Percentiles rank a stretch among this genome's conserved stretches.
phyloP scores from a whole-genome alignment of 1,284 basidiomycete genomes.

The Coriolopsis trogii region DNA sequence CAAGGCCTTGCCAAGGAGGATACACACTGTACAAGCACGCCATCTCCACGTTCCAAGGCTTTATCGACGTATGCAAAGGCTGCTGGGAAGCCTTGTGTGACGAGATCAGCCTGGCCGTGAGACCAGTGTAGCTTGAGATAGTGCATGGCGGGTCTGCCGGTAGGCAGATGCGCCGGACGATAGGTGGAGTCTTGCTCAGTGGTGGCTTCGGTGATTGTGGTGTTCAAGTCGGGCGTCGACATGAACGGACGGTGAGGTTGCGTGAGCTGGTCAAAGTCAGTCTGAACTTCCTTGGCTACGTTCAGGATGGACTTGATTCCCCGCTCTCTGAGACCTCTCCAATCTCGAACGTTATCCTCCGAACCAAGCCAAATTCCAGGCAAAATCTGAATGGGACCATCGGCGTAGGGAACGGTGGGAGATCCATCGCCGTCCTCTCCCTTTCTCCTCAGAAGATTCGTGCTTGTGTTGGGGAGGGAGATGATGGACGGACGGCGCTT shows the following conservation, averaged over 20 bases:
- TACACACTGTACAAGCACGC: conserved; percentile 87
- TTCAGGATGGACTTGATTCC: conserved; percentile 87
- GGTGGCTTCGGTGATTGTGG: conserved; percentile 30
- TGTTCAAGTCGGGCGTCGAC: conserved; percentile 68
- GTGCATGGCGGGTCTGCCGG: conserved; percentile 76
- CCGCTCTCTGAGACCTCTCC: conserved; percentile 67
- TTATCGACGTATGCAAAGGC: conserved; percentile 84
- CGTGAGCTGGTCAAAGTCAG: conserved; percentile 63
- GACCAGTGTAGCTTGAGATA: conserved; percentile 96
- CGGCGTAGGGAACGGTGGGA: conserved; percentile 71
- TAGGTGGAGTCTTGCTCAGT: conserved; percentile 52
- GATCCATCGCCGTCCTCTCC: conserved; percentile 62
- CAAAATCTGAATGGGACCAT: conserved; percentile 88
- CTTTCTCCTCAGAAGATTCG: conserved; percentile 58
- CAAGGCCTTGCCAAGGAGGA: conserved; percentile 9
- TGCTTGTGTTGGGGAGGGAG: conserved; percentile 57
- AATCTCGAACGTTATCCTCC: conserved; percentile 90
- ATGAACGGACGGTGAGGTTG: conserved; percentile 59
- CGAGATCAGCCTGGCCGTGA: conserved; percentile 90
- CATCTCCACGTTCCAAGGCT: conserved; percentile 72
- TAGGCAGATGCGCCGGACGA: conserved; percentile 63
- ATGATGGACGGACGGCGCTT: conserved; percentile 61
- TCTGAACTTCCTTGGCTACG: conserved; percentile 92
- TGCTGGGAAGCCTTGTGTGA: conserved; percentile 73
- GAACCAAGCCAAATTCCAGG: conserved; percentile 93